Evolutionary conservation across 371 early-diverging fungal species (phyloP).

Genomic region (Dinochytrium kinnereticum): DNA sequence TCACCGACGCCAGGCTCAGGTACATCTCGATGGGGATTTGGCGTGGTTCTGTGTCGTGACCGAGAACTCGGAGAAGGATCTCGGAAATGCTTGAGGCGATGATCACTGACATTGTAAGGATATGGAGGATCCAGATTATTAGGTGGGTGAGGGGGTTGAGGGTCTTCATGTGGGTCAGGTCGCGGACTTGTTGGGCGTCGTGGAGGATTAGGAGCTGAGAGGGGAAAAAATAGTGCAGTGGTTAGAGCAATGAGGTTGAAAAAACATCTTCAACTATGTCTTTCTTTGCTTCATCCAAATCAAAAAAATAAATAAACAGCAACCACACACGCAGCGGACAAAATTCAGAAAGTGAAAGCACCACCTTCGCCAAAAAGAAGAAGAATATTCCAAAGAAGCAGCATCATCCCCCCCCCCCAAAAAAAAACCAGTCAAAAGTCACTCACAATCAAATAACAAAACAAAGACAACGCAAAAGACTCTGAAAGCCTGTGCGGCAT

Average conservation of each 20-base stretch:
- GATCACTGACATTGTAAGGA: slow-evolving; percentile 24
- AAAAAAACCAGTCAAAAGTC: neutral
- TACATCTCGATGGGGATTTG: neutral
- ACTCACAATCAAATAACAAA: slow-evolving; percentile 25
- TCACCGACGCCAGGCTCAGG: neutral
- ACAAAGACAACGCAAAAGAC: slow-evolving; percentile 22
- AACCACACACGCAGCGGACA: no score
- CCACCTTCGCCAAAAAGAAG: neutral
- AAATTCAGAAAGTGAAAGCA: neutral
- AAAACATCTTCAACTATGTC: no score
- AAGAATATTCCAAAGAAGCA: neutral
- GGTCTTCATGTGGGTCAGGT: slow-evolving; percentile 10
- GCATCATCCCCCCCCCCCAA: neutral
- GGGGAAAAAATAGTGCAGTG: neutral
- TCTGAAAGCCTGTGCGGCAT: slow-evolving; percentile 12
- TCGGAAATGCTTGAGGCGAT: slow-evolving; percentile 16
- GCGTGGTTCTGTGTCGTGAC: neutral
- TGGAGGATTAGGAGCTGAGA: neutral
- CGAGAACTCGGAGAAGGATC: slow-evolving; percentile 1
- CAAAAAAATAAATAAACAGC: no score
- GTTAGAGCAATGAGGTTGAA: neutral
- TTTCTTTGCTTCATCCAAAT: no score
- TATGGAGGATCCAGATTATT: slow-evolving; percentile 25
- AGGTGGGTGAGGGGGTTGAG: slow-evolving; percentile 24
- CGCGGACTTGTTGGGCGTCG: slow-evolving; percentile 10